Conservation (phyloP, 179 eudicot genomes). For the Beta lomatogona region DNA sequence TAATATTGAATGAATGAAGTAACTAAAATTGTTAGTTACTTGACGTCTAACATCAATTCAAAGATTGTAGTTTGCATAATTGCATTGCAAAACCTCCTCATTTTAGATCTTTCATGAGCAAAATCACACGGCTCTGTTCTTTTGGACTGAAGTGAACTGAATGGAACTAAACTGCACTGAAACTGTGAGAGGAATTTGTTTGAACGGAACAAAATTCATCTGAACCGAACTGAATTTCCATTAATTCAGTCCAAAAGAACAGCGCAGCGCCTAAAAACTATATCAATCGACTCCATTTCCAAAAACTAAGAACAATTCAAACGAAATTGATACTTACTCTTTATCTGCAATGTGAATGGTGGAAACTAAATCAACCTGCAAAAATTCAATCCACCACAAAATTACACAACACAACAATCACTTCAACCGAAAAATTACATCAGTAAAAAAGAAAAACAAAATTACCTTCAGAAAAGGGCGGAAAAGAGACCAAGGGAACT, state of each 20-base stretch:
- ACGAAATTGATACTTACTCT: conserved; percentile 52
- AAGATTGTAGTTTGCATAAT: background rate
- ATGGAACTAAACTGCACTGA: too few species aligned
- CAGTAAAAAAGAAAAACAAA: background rate
- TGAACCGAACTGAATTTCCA: too few species aligned
- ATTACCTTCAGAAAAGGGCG: conserved; percentile 78
- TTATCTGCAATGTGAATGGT: conserved; percentile 95
- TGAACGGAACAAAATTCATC: too few species aligned
- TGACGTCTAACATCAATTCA: background rate
- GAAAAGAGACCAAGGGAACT: conserved; percentile 91
- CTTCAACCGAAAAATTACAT: background rate
- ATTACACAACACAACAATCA: background rate
- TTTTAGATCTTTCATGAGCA: background rate
- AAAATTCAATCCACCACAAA: conserved; percentile 15
- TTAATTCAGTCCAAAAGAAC: too few species aligned
- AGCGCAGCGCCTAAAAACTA: too few species aligned
- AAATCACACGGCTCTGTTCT: too few species aligned
- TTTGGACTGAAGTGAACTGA: too few species aligned
- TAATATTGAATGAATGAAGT: background rate
- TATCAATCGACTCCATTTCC: too few species aligned
- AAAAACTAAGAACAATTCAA: too few species aligned
- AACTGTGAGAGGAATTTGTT: too few species aligned
- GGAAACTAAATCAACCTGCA: conserved; percentile 97
- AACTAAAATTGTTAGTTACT: too few species aligned
- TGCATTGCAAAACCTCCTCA: background rate